Base-by-base conservation (phyloP, 1,284 basidiomycete genomes). In the Ceratobasidium sp. region DNA sequence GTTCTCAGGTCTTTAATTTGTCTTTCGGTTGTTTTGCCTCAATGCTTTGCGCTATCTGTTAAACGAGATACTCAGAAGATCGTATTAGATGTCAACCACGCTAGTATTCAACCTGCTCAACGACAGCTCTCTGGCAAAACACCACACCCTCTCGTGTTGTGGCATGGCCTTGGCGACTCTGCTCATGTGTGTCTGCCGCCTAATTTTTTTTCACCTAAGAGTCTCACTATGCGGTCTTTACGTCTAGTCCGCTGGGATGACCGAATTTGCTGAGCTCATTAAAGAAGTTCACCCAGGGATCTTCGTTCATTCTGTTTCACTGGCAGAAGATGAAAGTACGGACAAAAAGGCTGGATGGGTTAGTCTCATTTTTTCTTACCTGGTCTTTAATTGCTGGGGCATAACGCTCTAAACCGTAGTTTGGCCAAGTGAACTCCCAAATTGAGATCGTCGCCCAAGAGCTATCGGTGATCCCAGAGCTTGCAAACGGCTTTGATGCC, bases 91-190 rank as follows among this genome's bases (percentile, higher is more conserved):
- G 27, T 29, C 19, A 44, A 19, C 24, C 66, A 53, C 36, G 29
- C 17, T 22, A 29, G 47, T 17, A 14, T 59, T 24, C 11, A 45
- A 17, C 9, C 56, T 15, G 1, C 53, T 22, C 11, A 19, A 15
- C 33, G n/a, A 22, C 36, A 31, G 44, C 36, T 53, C 17, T 56
- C 53, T 27, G 53, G 41, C 66, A 57, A 56, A 45, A 8, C 24
- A 41, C 64, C 74, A 11, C 87, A 93, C 44, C 93, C 95, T 1
- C 85, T 98, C 50, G 97, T 98, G 45, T 85, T 99, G 75, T 99
- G 97, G 97, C 97, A 99, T 83, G 97, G 97, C 6, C 86, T 99
- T 54, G 96, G 93, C 84, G 88, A 89, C 80, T 85, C 85, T 36
- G 84, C 84, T 27, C 81, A 84, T 57, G 83, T 84, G 1, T 78